Evolutionary conservation across 2,329 filamentous ascomycete genomes (phyloP), one percentile per base, ranked within the genome.

Genomic region (Fusarium nanum): DNA sequence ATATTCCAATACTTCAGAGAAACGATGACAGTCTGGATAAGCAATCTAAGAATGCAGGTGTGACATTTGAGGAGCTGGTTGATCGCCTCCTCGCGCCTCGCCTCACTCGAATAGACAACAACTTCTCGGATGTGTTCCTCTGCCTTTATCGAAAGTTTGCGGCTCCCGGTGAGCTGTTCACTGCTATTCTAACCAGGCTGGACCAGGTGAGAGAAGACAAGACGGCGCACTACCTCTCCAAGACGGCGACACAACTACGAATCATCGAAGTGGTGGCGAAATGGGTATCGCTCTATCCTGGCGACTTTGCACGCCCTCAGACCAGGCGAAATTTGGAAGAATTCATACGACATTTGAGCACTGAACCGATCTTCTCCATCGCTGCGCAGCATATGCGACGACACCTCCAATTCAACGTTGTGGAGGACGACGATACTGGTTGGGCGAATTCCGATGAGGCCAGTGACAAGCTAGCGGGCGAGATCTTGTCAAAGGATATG

Each of bases 121-220:
- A 97, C 79, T 99, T 98, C 76, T 88, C 89, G 3, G 89, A 94
- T 46, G 90, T 97, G 20, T 98, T 98, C 75, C 85, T 98, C 30
- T 97, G 95, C 70, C 84, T 98, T 16, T 98, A 98, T 80, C 91
- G 96, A 67, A 97, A 96, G 78, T 98, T 99, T 77, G 92, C 93
- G 6, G 89, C 94, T 3, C 96, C 96, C 0, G 87, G 88, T 12
- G 87, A 91, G 70, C 85, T 99, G 7, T 89, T 98, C 55, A 87
- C 90, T 42, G 90, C 93, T 10, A 92, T 98, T 46, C 84, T 97
- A 42, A 86, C 90, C 61, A 90, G 92, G 41, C 89, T 97, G 64
- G 92, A 97, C 70, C 85, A 83, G 18, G 83, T 92, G 25, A 89
- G 89, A 74, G 88, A 89, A 45, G 90, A 92, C 64, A 89, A 87